Evolutionary conservation across 495 filamentous ascomycete genomes (phyloP).

Genomic region (Hypoxylon lenormandii): DNA sequence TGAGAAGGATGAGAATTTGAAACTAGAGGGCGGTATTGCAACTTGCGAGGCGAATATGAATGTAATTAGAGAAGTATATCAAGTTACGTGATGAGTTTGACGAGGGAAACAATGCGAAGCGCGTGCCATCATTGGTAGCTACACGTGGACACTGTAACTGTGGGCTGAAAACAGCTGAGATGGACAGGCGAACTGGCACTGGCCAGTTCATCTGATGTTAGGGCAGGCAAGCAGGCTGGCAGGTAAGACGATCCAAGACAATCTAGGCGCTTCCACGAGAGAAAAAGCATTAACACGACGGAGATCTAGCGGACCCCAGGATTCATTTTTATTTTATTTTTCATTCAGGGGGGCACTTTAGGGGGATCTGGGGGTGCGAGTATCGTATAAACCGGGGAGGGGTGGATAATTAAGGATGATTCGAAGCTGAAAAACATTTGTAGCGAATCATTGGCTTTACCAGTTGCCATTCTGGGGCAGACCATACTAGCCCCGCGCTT

Average conservation of each 20-base stretch:
- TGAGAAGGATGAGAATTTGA: neutral
- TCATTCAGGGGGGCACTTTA: constrained; percentile 8
- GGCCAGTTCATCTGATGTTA: constrained; percentile 38
- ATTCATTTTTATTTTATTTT: constrained; percentile 10
- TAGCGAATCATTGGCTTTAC: constrained; percentile 34
- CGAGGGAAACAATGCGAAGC: too few species aligned
- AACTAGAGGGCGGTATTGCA: neutral
- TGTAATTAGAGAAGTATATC: too few species aligned
- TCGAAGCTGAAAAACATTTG: constrained; percentile 3
- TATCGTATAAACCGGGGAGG: neutral
- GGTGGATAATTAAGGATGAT: neutral
- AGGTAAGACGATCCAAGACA: neutral
- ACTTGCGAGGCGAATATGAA: neutral
- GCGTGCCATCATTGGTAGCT: too few species aligned
- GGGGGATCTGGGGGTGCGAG: constrained; percentile 18
- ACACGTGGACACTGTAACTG: too few species aligned
- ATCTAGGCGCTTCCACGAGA: constrained; percentile 25
- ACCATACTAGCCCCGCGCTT: constrained; percentile 41
- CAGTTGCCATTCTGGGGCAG: constrained; percentile 32
- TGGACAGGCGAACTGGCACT: neutral
- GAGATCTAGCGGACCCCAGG: constrained; percentile 36
- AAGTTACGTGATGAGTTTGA: too few species aligned
- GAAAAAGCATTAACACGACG: constrained; percentile 11
- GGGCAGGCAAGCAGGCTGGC: neutral
- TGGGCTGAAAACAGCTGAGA: constrained; percentile 7